These are phyloP conservation scores for Trichoderma endophyticum DNA, from an alignment of 2,329 filamentous ascomycete genomes.

Conservation along the genomic window DNA sequence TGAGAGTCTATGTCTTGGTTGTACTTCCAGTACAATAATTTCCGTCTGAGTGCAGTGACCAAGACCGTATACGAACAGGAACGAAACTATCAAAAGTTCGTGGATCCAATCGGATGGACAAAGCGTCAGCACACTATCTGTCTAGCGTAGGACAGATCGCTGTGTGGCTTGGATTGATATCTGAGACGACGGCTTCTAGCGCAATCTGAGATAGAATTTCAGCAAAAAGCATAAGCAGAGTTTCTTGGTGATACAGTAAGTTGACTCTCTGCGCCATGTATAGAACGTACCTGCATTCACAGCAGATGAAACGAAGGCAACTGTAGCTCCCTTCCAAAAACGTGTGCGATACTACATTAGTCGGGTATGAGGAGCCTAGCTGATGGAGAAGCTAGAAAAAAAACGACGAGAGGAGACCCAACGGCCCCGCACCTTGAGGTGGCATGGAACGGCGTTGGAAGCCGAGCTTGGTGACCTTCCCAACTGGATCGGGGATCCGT, in stretches of 20 bases:
- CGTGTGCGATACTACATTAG: neutral
- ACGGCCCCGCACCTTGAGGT: neutral
- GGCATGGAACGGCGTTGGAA: neutral
- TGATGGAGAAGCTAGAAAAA: neutral
- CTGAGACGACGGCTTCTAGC: neutral
- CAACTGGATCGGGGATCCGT: neutral
- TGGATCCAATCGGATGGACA: neutral
- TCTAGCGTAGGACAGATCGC: neutral
- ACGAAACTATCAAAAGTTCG: neutral
- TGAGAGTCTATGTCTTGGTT: neutral
- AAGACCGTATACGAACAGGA: neutral
- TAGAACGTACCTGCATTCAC: no score
- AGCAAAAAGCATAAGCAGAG: neutral
- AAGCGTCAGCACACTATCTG: neutral
- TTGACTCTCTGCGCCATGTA: neutral
- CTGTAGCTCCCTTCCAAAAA: neutral
- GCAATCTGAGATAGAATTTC: neutral
- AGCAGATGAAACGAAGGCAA: neutral
- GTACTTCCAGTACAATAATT: neutral
- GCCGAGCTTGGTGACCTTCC: conserved; percentile 6
- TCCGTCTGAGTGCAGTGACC: neutral
- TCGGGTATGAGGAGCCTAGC: neutral
- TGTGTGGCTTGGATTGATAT: neutral
- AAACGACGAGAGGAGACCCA: neutral
- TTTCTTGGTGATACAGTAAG: neutral